Conservation (phyloP, 164 flowering plant genomes). For the Echeveria elegans region DNA sequence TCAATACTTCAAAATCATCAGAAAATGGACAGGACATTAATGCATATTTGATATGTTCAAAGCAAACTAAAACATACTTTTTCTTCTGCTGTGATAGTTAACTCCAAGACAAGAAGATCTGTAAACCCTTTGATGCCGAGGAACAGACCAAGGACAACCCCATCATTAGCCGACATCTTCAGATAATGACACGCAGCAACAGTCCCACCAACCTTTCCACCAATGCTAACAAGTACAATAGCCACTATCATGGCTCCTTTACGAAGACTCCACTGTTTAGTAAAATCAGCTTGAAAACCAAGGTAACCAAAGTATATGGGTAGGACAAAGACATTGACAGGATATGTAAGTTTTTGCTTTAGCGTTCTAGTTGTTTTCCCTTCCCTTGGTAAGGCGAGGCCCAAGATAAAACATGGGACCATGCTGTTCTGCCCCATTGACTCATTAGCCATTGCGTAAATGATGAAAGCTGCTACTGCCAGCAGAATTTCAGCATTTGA, state of each 20-base stretch:
- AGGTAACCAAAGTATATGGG: constrained; percentile 64
- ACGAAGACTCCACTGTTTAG: background rate
- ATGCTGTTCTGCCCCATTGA: constrained; percentile 26
- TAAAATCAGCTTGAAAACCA: constrained; percentile 41
- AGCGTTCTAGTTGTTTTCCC: constrained; percentile 55
- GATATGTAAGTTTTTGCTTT: constrained; percentile 29
- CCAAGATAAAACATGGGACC: constrained; percentile 36
- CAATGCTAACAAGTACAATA: constrained; percentile 31
- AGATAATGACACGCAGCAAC: constrained; percentile 34
- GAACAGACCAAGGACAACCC: constrained; percentile 35
- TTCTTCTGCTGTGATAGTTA: background rate
- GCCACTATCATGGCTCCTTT: constrained; percentile 6
- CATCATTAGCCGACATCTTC: constrained; percentile 36
- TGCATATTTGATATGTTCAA: background rate
- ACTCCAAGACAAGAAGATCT: constrained; percentile 34
- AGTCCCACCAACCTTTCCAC: constrained; percentile 47
- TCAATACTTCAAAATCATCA: background rate
- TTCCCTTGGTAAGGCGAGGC: constrained; percentile 48
- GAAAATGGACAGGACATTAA: background rate
- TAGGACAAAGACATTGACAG: constrained; percentile 38
- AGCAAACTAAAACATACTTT: constrained; percentile 18
- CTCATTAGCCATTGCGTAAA: constrained; percentile 20
- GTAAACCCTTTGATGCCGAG: constrained; percentile 54
- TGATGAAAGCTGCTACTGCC: constrained; percentile 21
- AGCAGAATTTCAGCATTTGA: constrained; percentile 25